Percentiles rank a stretch among this genome's conserved stretches.
Conservation (phyloP, 225 moss, liverwort and hornwort genomes). For the Antitrichia curtipendula region DNA sequence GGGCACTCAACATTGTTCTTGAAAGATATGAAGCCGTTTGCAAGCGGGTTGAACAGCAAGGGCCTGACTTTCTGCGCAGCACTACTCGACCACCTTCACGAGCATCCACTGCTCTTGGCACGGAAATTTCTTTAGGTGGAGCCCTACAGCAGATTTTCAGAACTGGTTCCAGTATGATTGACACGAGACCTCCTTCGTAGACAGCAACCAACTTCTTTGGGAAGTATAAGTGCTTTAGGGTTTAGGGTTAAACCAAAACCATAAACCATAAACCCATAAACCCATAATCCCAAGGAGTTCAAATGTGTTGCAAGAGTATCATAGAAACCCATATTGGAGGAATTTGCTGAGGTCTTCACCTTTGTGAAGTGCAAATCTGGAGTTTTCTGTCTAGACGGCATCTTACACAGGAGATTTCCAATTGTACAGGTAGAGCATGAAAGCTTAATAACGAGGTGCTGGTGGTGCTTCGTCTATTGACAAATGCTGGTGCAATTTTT, state of each 20-base stretch:
- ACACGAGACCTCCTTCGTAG: not conserved
- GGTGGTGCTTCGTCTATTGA: not conserved
- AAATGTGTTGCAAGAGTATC: not conserved
- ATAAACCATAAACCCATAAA: too few relatives aligned
- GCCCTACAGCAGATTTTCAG: conserved; percentile 38
- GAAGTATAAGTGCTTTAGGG: not conserved
- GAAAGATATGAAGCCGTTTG: conserved; percentile 54
- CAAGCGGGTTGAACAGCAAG: conserved; percentile 47
- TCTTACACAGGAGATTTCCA: not conserved
- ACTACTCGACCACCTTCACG: conserved; percentile 3
- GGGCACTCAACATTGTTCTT: conserved; percentile 39
- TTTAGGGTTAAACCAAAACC: too few relatives aligned
- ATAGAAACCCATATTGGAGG: not conserved
- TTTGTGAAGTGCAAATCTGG: not conserved
- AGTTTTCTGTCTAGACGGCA: not conserved
- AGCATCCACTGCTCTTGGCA: conserved; percentile 2
- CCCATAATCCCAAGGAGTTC: not conserved
- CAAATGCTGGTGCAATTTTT: not conserved
- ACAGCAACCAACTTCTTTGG: not conserved
- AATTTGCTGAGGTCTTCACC: not conserved
- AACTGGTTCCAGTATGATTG: conserved; percentile 9
- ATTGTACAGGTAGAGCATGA: not conserved
- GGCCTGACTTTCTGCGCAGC: conserved; percentile 28
- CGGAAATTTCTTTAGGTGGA: conserved; percentile 23
- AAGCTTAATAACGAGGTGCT: not conserved